These are phyloP conservation scores for Pichia ethanolica DNA, from an alignment of 805 yeast species.

Conservation along the genomic window DNA sequence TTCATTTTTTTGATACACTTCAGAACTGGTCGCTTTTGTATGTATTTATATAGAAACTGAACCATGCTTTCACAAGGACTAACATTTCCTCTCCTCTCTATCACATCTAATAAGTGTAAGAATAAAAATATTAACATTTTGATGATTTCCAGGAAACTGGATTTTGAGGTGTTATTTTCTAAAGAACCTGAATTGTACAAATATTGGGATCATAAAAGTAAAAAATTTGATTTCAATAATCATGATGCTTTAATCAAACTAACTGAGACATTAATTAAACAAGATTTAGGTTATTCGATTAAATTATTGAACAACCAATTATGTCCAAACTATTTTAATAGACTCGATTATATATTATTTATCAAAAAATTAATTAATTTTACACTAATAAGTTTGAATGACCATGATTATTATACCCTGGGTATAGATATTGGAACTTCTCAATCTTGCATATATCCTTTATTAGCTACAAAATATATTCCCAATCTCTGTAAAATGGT, in stretches of 20 bases:
- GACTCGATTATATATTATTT: slow-evolving; percentile 24
- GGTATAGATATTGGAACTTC: slow-evolving; percentile 47
- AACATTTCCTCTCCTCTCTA: no score
- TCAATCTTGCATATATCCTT: slow-evolving; percentile 39
- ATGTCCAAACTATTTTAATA: slow-evolving; percentile 28
- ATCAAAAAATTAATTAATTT: slow-evolving; percentile 10
- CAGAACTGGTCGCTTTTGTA: no score
- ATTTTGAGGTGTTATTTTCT: not conserved
- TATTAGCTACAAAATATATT: slow-evolving; percentile 27
- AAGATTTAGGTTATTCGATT: slow-evolving; percentile 14
- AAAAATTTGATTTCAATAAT: slow-evolving; percentile 16
- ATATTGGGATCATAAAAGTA: slow-evolving; percentile 8
- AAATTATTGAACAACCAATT: slow-evolving; percentile 14
- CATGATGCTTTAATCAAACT: slow-evolving; percentile 19
- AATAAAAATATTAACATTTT: no score
- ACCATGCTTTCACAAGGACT: no score
- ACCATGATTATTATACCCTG: not conserved
- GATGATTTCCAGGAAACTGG: slow-evolving; percentile 3
- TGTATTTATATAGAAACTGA: no score
- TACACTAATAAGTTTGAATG: not conserved
- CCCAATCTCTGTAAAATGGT: slow-evolving; percentile 13
- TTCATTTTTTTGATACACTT: no score
- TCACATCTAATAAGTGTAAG: no score
- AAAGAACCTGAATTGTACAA: slow-evolving; percentile 13
- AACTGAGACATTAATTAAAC: slow-evolving; percentile 15